phyloP scores from a whole-genome alignment of 75 land plant species.

The Larix kaempferi region DNA sequence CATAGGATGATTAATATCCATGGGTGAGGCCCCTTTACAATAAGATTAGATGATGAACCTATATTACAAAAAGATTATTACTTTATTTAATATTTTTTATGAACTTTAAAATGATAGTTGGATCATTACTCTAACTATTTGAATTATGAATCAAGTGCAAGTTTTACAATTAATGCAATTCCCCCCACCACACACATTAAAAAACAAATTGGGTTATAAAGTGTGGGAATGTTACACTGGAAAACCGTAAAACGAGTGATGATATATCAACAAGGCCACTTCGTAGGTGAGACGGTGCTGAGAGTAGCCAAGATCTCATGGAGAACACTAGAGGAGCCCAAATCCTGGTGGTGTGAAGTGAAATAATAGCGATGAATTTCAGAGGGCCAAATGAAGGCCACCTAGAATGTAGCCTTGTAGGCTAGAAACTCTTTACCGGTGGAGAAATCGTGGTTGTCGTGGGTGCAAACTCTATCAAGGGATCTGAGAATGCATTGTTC shows the following conservation, averaged over 20 bases:
- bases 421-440: slow-evolving; percentile 44
- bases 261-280: slow-evolving; percentile 52
- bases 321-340: slow-evolving; percentile 49
- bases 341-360: slow-evolving; percentile 47
- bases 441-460: slow-evolving; percentile 49
- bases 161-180: no score
- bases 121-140: no score
- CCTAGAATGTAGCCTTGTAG: slow-evolving; percentile 45
- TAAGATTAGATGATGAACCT: no score
- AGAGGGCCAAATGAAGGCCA: slow-evolving; percentile 35
- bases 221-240: no score
- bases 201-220: no score
- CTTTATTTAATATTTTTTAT: no score
- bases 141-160: no score
- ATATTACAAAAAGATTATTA: no score
- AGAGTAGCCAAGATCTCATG: slow-evolving; percentile 51
- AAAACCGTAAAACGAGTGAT: slow-evolving; percentile 42
- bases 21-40: no score
- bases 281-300: slow-evolving; percentile 47
- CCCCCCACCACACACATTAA: no score
- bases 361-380: slow-evolving; percentile 39
- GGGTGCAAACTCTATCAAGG: slow-evolving; percentile 36
- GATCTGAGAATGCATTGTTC: slow-evolving; percentile 32
- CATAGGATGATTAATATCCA: no score
- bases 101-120: no score